Evolutionary conservation across 768 basidiomycete genomes (phyloP).

Genomic region (Russula sp.): DNA sequence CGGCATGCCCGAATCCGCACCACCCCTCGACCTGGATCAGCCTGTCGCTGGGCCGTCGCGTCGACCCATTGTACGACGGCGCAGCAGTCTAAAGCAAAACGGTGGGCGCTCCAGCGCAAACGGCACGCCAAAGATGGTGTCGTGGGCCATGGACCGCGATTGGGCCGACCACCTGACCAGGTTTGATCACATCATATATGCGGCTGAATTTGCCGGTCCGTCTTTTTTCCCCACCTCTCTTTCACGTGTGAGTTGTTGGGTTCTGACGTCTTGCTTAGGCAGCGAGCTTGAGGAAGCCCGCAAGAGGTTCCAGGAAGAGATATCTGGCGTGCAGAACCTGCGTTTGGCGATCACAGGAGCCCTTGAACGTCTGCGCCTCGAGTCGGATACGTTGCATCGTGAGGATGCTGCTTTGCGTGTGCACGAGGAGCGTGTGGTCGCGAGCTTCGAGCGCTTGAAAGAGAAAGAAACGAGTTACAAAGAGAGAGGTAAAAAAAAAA

Average conservation of each 20-base stretch:
- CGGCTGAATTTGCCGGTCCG: constrained; percentile 36
- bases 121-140: constrained; percentile 58
- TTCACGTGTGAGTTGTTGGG: background rate
- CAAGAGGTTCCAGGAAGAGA: constrained; percentile 52
- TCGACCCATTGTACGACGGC: constrained; percentile 35
- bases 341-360: constrained; percentile 45
- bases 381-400: constrained; percentile 36
- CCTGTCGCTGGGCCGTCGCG: constrained; percentile 19
- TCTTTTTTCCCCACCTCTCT: background rate
- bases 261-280: constrained; percentile 31
- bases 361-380: constrained; percentile 32
- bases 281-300: constrained; percentile 54
- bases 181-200: constrained; percentile 35
- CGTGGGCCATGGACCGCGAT: constrained; percentile 67
- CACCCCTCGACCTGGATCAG: constrained; percentile 18
- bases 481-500: constrained; percentile 30
- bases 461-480: constrained; percentile 37
- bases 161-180: constrained; percentile 50
- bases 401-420: constrained; percentile 36
- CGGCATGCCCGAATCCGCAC: background rate
- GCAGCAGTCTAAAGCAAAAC: constrained; percentile 57
- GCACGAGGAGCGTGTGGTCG: constrained; percentile 35
- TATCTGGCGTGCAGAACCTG: constrained; percentile 49
- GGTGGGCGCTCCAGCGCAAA: constrained; percentile 34
- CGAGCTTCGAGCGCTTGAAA: constrained; percentile 35